Evolutionary conservation across 1,284 basidiomycete species (phyloP).

Genomic region (Athelia sp.): DNA sequence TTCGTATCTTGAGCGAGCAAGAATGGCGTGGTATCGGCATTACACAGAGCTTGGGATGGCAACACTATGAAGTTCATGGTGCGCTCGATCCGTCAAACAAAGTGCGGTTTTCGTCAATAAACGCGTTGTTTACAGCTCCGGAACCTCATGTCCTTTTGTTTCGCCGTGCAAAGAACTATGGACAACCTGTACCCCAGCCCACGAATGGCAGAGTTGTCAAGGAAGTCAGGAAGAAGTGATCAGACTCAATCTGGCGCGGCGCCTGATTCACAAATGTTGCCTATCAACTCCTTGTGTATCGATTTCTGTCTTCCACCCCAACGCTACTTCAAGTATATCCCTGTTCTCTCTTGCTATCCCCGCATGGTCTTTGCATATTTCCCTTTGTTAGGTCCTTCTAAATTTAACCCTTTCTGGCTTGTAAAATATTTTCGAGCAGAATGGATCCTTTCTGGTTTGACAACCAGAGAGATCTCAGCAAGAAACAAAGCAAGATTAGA

Average conservation of each 20-base stretch:
- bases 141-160: conserved; percentile 85
- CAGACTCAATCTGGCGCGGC: not conserved
- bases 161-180: conserved; percentile 65
- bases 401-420: not conserved
- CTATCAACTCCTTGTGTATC: not conserved
- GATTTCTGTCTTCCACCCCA: not conserved
- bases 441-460: not conserved
- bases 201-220: conserved; percentile 28
- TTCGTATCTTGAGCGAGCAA: conserved; percentile 78
- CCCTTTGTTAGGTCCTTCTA: too few relatives aligned
- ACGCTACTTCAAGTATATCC: conserved; percentile 2
- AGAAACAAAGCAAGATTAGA: too few relatives aligned
- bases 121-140: conserved; percentile 50
- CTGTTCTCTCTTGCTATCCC: not conserved
- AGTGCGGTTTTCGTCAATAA: conserved; percentile 1
- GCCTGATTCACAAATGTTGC: too few relatives aligned
- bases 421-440: too few relatives aligned
- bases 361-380: conserved; percentile 1
- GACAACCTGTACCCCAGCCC: conserved; percentile 33
- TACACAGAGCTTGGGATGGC: conserved; percentile 94
- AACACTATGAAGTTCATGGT: conserved; percentile 97
- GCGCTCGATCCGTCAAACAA: conserved; percentile 22
- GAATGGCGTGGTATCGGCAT: conserved; percentile 98
- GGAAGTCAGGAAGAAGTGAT: conserved; percentile 35
- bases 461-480: too few relatives aligned